Base-by-base conservation (phyloP, 139 green algal species). In the Yamagishiella unicocca region DNA sequence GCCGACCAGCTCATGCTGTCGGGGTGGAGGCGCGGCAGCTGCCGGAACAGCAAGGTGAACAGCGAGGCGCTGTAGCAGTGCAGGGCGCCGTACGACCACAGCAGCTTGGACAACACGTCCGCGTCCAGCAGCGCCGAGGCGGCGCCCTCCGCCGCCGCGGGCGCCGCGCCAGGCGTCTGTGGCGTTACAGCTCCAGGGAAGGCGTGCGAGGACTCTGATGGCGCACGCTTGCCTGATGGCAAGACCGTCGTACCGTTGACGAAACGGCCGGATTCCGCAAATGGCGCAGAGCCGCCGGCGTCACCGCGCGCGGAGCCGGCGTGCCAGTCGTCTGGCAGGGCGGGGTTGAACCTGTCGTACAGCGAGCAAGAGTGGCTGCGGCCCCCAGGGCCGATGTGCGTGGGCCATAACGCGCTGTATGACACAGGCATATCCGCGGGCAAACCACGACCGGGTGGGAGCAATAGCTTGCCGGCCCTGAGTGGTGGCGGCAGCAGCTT, bases 51-150 rank as follows among this genome's bases (percentile, higher is more conserved):
- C 50, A 87, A 55, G 14, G 67, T 72, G 67, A 72, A 71, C 8
- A 87, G 82, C 43, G 66, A 37, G 40, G 7, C 71, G 82, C 67
- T 87, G 66, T 87, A 87, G 82, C 50, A 70, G 37, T 79, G 46
- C 24, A 87, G 82, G 25, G 38, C 46, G 46, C 58, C 50, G 25
- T 37, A 87, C 8, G 46, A 58, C 67, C 67, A 87, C 25, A 87
- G 66, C 35, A 87, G 21, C 53, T 87, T 87, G 19, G 82, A 71
- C 35, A 87, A 35, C 3, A 80, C 68, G 35, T 87, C 82, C 3
- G 50, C 46, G 29, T 87, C 82, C 24, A 72, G 50, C 37, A 87
- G 46, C 31, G 81, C 82, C 7, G 67, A 46, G 17, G 33, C 67
- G 38, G 50, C 35, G 35, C 24, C 25, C 9, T 33, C 35, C 2